phyloP scores from a whole-genome alignment of 2,329 filamentous ascomycete genomes.

The Aspergillus sclerotialis region DNA sequence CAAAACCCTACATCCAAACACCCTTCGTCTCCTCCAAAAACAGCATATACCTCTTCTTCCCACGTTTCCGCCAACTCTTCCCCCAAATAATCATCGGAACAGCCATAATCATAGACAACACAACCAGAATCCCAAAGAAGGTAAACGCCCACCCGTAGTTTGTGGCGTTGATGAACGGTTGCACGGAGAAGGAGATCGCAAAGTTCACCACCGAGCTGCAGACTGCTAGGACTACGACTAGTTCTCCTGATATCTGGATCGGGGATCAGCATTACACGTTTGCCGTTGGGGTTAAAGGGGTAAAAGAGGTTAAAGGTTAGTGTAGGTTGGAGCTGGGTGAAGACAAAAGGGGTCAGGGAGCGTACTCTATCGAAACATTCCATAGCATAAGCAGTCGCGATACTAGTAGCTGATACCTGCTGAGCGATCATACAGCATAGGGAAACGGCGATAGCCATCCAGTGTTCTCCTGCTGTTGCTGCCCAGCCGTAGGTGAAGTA shows the following conservation, averaged over 20 bases:
- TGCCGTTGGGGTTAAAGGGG: too few relatives aligned
- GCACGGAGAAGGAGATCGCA: slow-evolving; percentile 33
- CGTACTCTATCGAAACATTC: slow-evolving; percentile 32
- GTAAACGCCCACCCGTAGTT: slow-evolving; percentile 27
- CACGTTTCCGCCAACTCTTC: slow-evolving; percentile 24
- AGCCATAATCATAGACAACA: slow-evolving; percentile 16
- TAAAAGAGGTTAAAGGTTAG: too few relatives aligned
- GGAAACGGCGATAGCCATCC: slow-evolving; percentile 30
- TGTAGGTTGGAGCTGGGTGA: neutral
- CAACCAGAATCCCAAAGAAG: slow-evolving; percentile 27
- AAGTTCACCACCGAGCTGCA: slow-evolving; percentile 28
- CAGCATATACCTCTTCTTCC: slow-evolving; percentile 18
- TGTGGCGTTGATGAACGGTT: slow-evolving; percentile 33
- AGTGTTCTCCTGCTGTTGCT: slow-evolving; percentile 25
- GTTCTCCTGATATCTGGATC: slow-evolving; percentile 32
- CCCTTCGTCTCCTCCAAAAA: slow-evolving; percentile 18
- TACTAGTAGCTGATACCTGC: slow-evolving; percentile 32
- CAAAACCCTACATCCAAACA: too few relatives aligned
- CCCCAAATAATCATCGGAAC: slow-evolving; percentile 25
- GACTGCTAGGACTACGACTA: slow-evolving; percentile 32
- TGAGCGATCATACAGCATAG: slow-evolving; percentile 35
- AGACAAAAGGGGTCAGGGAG: neutral
- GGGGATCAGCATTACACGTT: too few relatives aligned
- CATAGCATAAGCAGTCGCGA: slow-evolving; percentile 37
- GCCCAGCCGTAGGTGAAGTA: slow-evolving; percentile 36